These are phyloP conservation scores for Pseudogymnoascus sp. DNA, from an alignment of 2,329 filamentous ascomycete genomes.

Conservation along the genomic window DNA sequence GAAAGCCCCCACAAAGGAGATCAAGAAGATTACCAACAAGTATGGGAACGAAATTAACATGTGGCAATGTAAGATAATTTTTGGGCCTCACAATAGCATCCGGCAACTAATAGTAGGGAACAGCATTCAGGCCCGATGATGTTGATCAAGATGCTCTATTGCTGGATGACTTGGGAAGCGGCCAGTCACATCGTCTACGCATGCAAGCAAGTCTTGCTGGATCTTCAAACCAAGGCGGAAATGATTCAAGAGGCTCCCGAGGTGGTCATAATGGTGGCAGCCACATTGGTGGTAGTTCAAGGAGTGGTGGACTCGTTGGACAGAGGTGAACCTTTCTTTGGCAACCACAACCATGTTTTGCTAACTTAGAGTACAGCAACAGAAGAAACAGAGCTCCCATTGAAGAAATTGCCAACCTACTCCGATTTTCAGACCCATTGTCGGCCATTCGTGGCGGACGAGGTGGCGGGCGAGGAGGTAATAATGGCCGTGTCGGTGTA, in stretches of 20 bases:
- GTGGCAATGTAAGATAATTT: background rate
- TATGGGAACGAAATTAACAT: background rate
- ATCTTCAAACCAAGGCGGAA: background rate
- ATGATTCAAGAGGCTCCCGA: background rate
- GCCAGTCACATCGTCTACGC: slow-evolving; percentile 9
- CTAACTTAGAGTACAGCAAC: background rate
- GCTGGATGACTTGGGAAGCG: slow-evolving; percentile 1
- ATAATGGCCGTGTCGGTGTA: background rate
- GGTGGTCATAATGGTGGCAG: background rate
- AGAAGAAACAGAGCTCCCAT: background rate
- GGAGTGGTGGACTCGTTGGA: background rate
- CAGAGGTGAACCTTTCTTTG: background rate
- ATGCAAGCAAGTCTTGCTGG: slow-evolving; percentile 1
- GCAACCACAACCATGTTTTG: background rate
- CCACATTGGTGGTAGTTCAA: background rate
- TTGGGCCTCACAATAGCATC: background rate
- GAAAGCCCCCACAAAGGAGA: background rate
- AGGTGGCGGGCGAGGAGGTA: background rate
- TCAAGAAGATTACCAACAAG: background rate
- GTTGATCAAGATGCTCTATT: slow-evolving; percentile 7
- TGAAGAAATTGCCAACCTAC: slow-evolving; percentile 4
- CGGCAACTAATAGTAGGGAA: background rate
- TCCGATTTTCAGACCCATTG: background rate
- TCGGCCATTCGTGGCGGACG: background rate
- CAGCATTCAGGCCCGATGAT: slow-evolving; percentile 8